Base-by-base conservation (phyloP, 257 asterid species). In the Sherardia arvensis region DNA sequence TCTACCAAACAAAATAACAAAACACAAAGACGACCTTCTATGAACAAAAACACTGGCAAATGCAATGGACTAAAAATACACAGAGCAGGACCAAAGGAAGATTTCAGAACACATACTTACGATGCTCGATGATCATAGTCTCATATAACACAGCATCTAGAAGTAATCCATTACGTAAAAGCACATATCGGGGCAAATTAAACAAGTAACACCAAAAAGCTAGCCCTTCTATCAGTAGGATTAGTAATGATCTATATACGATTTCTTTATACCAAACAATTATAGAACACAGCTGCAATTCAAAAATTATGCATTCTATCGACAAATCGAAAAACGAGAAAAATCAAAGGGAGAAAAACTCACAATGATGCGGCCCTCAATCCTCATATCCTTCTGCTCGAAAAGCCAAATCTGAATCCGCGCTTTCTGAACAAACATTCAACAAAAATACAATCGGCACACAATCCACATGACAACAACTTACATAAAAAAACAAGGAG, bases 361-460 rank as follows among this genome's bases (percentile, higher is more conserved):
- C 64, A 80, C 89, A 70, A 80, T 83, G 43, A 83, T 83, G 57
- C 86, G 89, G 29, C 89, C 83, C 64, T 83, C 89, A 66, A 83
- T 80, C 76, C 86, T 76, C 70, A 74, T 38, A 72, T 83, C 89
- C 81, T 83, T 83, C 76, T 83, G 89, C 83, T 83, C 89, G 11
- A 80, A 80, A 23, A 80, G 82, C 88, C 88, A 83, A 25, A 83
- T 81, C 77, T 82, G 80, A 53, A 78, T 78, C n/a, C 82, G 78
- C 15, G 84, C 81, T 76, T 84, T 78, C 86, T 82, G 86, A 68
- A 57, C 36, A 56, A 26, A 27, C 29, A 54, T 54, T 54, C 12
- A 51, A 51, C 7, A 51, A 21, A 51, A 51, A 20, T 4, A 7
- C n/a, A 29, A 11, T 12, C 12, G 47, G 14, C 12, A 38, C 47